Evolutionary conservation across 495 filamentous ascomycete species (phyloP), one percentile per base, ranked within the genome.

Genomic region (Aspergillus leporis): DNA sequence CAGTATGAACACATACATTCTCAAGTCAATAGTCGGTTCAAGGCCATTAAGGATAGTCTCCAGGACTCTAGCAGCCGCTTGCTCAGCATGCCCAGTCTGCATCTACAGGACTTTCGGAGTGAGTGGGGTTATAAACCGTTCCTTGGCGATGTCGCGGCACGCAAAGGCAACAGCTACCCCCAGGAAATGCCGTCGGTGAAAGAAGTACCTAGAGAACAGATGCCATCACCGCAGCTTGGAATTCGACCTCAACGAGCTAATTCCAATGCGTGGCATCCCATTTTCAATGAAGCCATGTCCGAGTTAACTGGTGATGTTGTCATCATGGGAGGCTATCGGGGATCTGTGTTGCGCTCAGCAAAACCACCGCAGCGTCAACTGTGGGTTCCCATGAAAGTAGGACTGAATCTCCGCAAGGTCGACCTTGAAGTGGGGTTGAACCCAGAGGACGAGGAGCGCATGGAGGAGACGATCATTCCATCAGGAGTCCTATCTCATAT

Each of bases 311-410:
- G 93, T 10, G 93, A 98, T 69, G 74, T 98, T 3, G 90, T 97
- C 12, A 76, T 97, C 22, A 81, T 98, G 72, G 93, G 93, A 25
- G 93, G 93, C 3, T 98, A 97, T 72, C 81, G 93, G 53, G 93
- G 93, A 8, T 97, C 93, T 0, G 81, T 96, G 12, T 69, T 98
- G 5, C 87, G 93, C 14, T 95, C 93, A n/a, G 87, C 91, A 3
- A 86, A 87, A 50, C 83, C 90, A 0, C 90, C 90, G 0, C 82
- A 92, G 57, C 85, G 92, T 21, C 90, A 92, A 64, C 72, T 96
- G 4, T 98, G 93, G 93, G 87, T 95, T 23, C 93, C 93, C 0
- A 87, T 98, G 68, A 97, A 97, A 71, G 90, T 97, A 21, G 93
- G 93, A 7, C 71, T 98, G 47, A 96, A 96, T 58, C 83, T 98